Evolutionary conservation across 176 grass and related monocot species (phyloP), one percentile per base, ranked within the genome.

Genomic region (Urochloa ruziziensis): DNA sequence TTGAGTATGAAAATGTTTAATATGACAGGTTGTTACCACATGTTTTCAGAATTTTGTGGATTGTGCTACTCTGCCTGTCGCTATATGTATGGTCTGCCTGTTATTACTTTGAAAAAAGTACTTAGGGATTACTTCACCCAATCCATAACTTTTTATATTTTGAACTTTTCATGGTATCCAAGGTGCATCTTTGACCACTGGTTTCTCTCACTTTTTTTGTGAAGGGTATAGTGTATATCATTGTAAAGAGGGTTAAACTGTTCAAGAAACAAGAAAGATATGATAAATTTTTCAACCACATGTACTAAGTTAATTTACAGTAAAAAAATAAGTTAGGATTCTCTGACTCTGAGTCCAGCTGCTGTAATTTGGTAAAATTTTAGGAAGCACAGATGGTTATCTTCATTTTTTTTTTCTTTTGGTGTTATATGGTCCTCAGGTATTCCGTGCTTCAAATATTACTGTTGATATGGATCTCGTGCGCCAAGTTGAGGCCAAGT

Each of bases 401-500:
- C 62, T 66, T 66, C 58, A 80, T n/a, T 73, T 80, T 85, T 36
- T 77, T 39, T n/a, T 23, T 23, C 7, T 5, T 8, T 85, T 79
- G 14, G 47, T 92, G 24, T 74, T 69, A 42, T 74, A 71, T 80
- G 43, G 4, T 89, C 30, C 54, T 63, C 69, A 98, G 96, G 96
- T 86, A 82, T 95, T 98, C 29, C 92, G 93, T 42, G 85, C 89
- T 75, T 98, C 93, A 29, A 91, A 67, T 78, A 91, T 91, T 83
- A 91, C 86, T 83, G 86, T 91, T 78, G 93, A 87, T 85, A 85
- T 94, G 84, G 88, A 86, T 86, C 87, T 93, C n/a, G 87, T 92
- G 16, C 93, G 89, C 53, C 85, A 91, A 88, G 91, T 95, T 67
- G 96, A 95, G 76, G 96, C 89, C 59, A 98, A 98, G 78, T 93